Conservation (phyloP, 192 early-diverging fungal species). For the Backusella tarrabulga region DNA sequence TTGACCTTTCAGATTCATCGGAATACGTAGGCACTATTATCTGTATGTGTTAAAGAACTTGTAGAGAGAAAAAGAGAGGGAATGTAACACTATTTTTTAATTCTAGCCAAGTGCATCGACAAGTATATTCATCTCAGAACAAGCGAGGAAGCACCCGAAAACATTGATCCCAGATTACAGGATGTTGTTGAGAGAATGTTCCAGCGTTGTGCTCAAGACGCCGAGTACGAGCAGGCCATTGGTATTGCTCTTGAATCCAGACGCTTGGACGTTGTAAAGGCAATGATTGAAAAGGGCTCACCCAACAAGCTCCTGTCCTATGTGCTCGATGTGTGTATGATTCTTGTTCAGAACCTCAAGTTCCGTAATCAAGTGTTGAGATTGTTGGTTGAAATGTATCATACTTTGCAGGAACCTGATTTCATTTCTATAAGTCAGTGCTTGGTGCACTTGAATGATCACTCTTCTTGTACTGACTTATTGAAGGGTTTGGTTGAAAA, state of each 20-base stretch:
- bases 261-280: slow-evolving; percentile 87
- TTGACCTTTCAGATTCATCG: slow-evolving; percentile 77
- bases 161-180: slow-evolving; percentile 80
- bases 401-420: slow-evolving; percentile 77
- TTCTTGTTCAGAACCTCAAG: slow-evolving; percentile 75
- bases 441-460: slow-evolving; percentile 88
- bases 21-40: slow-evolving; percentile 96
- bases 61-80: too few species aligned
- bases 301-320: slow-evolving; percentile 76
- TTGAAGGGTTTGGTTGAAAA: slow-evolving; percentile 66
- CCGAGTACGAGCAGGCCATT: slow-evolving; percentile 90
- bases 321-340: slow-evolving; percentile 83
- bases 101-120: slow-evolving; percentile 87
- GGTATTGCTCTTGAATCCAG: slow-evolving; percentile 94
- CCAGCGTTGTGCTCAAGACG: slow-evolving; percentile 81
- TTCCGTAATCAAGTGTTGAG: slow-evolving; percentile 83
- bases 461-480: slow-evolving; percentile 68
- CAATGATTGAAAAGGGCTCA: slow-evolving; percentile 72
- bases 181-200: slow-evolving; percentile 96
- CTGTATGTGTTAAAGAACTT: slow-evolving; percentile 51
- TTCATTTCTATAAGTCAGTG: slow-evolving; percentile 92
- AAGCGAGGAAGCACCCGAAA: slow-evolving; percentile 37
- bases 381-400: slow-evolving; percentile 74
- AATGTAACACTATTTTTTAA: neutral
- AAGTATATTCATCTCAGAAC: slow-evolving; percentile 83